Percentiles rank a stretch among this genome's conserved stretches.
phyloP scores from a whole-genome alignment of 78 protist species.

The Thecamonas trahens region DNA sequence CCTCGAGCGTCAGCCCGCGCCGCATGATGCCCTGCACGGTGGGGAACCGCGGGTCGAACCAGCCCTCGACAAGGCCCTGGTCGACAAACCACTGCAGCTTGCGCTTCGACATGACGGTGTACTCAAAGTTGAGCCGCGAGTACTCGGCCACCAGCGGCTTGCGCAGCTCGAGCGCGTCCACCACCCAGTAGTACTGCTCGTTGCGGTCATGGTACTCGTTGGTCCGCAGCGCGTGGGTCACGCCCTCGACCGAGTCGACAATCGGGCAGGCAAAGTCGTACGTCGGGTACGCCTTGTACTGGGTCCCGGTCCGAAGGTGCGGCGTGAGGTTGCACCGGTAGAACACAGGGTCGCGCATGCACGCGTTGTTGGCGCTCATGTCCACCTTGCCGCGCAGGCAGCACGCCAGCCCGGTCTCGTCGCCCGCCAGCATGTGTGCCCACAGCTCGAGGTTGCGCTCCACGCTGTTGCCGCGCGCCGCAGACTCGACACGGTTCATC shows the following conservation, averaged over 20 bases:
- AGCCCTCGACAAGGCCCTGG: constrained; percentile 76
- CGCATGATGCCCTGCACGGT: constrained; percentile 84
- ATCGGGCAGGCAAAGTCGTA: constrained; percentile 98
- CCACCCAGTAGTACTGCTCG: constrained; percentile 77
- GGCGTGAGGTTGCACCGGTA: constrained; percentile 68
- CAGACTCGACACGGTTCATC: constrained; percentile 33
- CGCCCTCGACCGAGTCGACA: constrained; percentile 90
- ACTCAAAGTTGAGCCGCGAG: constrained; percentile 74
- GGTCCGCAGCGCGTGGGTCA: constrained; percentile 93
- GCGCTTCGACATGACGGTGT: constrained; percentile 92
- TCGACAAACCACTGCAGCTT: constrained; percentile 85
- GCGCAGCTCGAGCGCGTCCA: constrained; percentile 60
- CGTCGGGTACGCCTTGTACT: constrained; percentile 90
- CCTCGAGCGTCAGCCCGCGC: constrained; percentile 89
- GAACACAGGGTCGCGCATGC: constrained; percentile 93
- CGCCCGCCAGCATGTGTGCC: constrained; percentile 67
- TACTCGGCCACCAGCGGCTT: constrained; percentile 37
- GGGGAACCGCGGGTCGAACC: constrained; percentile 98
- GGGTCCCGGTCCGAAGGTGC: constrained; percentile 60
- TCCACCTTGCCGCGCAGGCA: constrained; percentile 88
- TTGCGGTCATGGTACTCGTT: constrained; percentile 93
- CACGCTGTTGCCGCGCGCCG: constrained; percentile 30
- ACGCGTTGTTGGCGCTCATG: constrained; percentile 39
- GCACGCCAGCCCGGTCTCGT: constrained; percentile 52
- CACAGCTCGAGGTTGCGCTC: constrained; percentile 81